A percentile compares a stretch with the other conserved stretches of the same genome.
phyloP scores from a whole-genome alignment of 1,139 yeast species.

The Blastobotrys proliferans region DNA sequence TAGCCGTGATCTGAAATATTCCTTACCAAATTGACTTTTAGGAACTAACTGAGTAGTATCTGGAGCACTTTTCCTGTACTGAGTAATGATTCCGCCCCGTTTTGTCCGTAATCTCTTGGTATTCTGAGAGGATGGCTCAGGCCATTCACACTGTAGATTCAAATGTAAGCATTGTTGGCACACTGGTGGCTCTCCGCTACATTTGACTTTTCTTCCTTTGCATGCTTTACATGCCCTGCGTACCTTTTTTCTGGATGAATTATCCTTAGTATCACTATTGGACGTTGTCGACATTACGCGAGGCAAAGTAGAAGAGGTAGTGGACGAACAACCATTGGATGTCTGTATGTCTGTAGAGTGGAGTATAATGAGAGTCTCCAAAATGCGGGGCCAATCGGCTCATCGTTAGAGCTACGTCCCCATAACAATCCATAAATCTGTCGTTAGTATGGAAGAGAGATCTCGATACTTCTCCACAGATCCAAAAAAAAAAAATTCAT shows the following conservation, averaged over 20 bases:
- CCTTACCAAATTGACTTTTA: slow-evolving; percentile 7
- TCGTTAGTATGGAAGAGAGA: no score
- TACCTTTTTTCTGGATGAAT: not conserved
- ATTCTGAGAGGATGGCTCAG: slow-evolving; percentile 2
- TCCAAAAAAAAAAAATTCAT: no score
- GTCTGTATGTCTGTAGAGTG: no score
- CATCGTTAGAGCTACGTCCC: no score
- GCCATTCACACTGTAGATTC: slow-evolving; percentile 18
- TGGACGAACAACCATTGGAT: no score
- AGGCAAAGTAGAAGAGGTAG: no score
- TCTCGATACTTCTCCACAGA: no score
- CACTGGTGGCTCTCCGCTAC: slow-evolving; percentile 16
- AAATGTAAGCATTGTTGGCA: slow-evolving; percentile 19
- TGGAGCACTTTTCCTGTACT: slow-evolving; percentile 11
- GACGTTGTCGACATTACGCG: no score
- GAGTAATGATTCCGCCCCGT: slow-evolving; percentile 19
- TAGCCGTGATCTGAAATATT: slow-evolving; percentile 14
- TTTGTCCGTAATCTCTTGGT: slow-evolving; percentile 11
- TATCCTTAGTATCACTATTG: not conserved
- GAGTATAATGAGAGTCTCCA: no score
- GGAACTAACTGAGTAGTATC: no score
- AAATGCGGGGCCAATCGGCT: no score
- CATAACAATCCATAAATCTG: no score
- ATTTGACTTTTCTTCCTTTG: slow-evolving; percentile 19
- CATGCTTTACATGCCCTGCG: slow-evolving; percentile 22